Base-by-base conservation (phyloP, 1,139 yeast species). In the Taphrina deformans region DNA sequence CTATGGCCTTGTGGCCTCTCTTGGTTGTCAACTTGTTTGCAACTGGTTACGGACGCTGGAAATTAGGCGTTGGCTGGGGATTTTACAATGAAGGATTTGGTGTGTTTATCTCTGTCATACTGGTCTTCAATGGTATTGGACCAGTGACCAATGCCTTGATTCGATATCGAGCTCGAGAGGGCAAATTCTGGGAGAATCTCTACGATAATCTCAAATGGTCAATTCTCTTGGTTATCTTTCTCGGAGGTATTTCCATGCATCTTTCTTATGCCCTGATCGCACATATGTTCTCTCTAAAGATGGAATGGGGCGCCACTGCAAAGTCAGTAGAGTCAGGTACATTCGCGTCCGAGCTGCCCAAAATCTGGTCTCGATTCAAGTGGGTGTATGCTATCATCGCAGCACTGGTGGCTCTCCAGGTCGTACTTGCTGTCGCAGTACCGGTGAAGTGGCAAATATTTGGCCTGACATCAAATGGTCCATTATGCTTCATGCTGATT, bases 291-390 rank as follows among this genome's bases (percentile, higher is more conserved):
- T 58, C 65, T n/a, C 44, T 68, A 24, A 66, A 62, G 59, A 66
- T 68, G 69, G 66, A 63, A 46, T 68, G 69, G 69, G 69, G 69
- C 14, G 68, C 69, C 3, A 68, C 69, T 14, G 69, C 69, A 16
- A 67, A 67, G 16, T 69, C 68, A 18, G 63, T 68, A 23, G 69
- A 67, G 53, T 38, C 66, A 3, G 67, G 68, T 1, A 66, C 67
- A 23, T 68, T 68, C 51, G 60, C 56, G 27, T 62, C 55, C 21
- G 69, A 68, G 45, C 51, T 68, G 29, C 69, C 69, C n/a, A 67
- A 66, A 52, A 66, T 68, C 23, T 51, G 65, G 66, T 44, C 51
- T n/a, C 48, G 55, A 5, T 62, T 55, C 62, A 45, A 48, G 41
- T 55, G 56, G 51, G 48, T 62, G 18, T 62, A 55, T 24, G 14